These are phyloP conservation scores for Yarrowia divulgata DNA, from an alignment of 805 yeast genomes.

Conservation along the genomic window DNA sequence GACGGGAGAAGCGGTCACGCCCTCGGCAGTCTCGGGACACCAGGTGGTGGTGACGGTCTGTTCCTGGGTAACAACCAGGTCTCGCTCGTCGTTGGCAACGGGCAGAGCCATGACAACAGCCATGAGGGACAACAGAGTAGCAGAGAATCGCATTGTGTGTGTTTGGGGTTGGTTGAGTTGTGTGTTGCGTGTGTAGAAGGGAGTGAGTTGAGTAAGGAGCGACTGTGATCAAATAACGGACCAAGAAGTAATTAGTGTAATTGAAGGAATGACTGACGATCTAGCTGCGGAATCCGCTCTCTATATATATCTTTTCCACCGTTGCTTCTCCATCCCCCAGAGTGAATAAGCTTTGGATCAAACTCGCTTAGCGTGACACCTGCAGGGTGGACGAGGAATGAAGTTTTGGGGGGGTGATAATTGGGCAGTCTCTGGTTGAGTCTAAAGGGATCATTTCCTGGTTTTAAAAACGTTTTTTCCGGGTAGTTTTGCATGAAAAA, in stretches of 20 bases:
- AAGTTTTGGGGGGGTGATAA: background rate
- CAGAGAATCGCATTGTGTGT: constrained; percentile 20
- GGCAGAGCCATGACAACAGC: constrained; percentile 22
- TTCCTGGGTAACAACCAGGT: constrained; percentile 6
- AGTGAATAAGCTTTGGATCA: background rate
- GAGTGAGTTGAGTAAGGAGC: background rate
- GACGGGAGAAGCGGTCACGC: background rate
- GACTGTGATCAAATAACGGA: background rate
- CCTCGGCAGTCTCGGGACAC: constrained; percentile 36
- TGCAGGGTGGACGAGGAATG: constrained; percentile 36
- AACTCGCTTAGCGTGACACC: constrained; percentile 12
- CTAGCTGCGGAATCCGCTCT: background rate
- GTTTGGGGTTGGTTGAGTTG: no score
- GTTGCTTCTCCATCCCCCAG: background rate
- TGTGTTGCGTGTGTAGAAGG: background rate
- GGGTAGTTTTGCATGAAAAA: background rate
- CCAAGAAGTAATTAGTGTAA: background rate
- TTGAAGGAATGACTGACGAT: background rate
- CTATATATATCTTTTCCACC: constrained; percentile 1
- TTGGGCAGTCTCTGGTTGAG: no score
- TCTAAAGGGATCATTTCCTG: no score
- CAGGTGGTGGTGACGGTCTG: constrained; percentile 32
- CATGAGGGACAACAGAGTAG: constrained; percentile 3
- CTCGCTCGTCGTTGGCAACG: constrained; percentile 17
- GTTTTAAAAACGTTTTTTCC: background rate